Evolutionary conservation across 257 asterid species (phyloP).

Genomic region (Lantana camara): DNA sequence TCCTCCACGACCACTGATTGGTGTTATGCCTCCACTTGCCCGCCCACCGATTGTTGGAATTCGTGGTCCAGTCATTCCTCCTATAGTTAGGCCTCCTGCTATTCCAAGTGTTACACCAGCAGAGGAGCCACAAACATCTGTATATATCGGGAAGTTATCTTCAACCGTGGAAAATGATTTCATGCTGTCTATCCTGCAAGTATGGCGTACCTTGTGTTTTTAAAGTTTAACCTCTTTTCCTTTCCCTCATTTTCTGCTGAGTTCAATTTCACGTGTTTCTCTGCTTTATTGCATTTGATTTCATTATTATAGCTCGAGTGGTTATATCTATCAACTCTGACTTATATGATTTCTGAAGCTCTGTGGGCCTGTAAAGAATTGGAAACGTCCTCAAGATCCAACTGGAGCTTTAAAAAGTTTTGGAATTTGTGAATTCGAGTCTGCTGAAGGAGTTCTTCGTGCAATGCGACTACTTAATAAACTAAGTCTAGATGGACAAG

Average conservation of each 20-base stretch:
- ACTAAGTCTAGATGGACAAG: conserved; percentile 89
- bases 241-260: conserved; percentile 16
- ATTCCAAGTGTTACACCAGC: conserved; percentile 41
- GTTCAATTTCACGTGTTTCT: conserved; percentile 15
- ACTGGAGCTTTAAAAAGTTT: conserved; percentile 86
- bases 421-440: conserved; percentile 96
- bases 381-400: conserved; percentile 98
- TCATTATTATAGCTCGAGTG: conserved; percentile 12
- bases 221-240: conserved; percentile 4
- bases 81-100: conserved; percentile 58
- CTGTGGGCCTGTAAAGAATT: conserved; percentile 95
- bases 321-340: conserved; percentile 29
- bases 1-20: conserved; percentile 72
- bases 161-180: conserved; percentile 90
- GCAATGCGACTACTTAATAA: conserved; percentile 85
- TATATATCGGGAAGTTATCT: conserved; percentile 90
- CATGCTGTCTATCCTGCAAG: conserved; percentile 88
- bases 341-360: conserved; percentile 57
- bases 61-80: conserved; percentile 71
- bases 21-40: conserved; percentile 64
- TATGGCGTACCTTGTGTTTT: conserved; percentile 33
- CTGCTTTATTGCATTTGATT: background rate
- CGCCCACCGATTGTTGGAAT: conserved; percentile 77
- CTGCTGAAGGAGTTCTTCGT: conserved; percentile 97
- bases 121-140: conserved; percentile 90